Evolutionary conservation across 2,329 filamentous ascomycete genomes (phyloP).

Genomic region (Cytospora mali): DNA sequence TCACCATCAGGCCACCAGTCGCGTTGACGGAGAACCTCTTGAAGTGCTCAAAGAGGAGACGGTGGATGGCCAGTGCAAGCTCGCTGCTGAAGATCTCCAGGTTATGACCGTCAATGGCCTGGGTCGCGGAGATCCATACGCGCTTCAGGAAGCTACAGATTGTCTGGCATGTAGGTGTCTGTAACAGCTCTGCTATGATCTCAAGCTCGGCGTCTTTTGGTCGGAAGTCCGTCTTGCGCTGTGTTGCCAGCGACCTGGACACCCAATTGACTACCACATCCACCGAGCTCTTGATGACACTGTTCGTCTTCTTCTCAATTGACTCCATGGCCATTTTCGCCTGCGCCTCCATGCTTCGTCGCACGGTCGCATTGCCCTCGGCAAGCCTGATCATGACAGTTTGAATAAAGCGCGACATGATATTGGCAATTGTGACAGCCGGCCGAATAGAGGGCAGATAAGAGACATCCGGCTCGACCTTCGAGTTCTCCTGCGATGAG

Average conservation of each 20-base stretch:
- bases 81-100: constrained; percentile 81
- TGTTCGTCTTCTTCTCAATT: constrained; percentile 81
- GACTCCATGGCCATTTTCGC: constrained; percentile 71
- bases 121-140: constrained; percentile 62
- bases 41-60: constrained; percentile 86
- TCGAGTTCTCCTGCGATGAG: constrained; percentile 73
- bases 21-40: constrained; percentile 93
- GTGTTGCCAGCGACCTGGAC: constrained; percentile 68
- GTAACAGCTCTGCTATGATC: constrained; percentile 68
- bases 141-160: constrained; percentile 80
- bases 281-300: constrained; percentile 58
- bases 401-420: constrained; percentile 90
- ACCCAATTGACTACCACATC: constrained; percentile 78
- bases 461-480: constrained; percentile 82
- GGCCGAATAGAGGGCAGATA: constrained; percentile 80
- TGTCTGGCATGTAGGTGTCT: constrained; percentile 81
- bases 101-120: constrained; percentile 81
- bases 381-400: constrained; percentile 90
- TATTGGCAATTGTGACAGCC: constrained; percentile 84
- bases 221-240: constrained; percentile 88
- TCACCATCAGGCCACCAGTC: constrained; percentile 91
- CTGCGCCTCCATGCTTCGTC: constrained; percentile 85
- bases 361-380: constrained; percentile 85
- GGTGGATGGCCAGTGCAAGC: constrained; percentile 76
- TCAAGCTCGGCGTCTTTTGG: constrained; percentile 77